Evolutionary conservation across 257 asterid species (phyloP), one percentile per base, ranked within the genome.

Genomic region (Leonotis leonurus): DNA sequence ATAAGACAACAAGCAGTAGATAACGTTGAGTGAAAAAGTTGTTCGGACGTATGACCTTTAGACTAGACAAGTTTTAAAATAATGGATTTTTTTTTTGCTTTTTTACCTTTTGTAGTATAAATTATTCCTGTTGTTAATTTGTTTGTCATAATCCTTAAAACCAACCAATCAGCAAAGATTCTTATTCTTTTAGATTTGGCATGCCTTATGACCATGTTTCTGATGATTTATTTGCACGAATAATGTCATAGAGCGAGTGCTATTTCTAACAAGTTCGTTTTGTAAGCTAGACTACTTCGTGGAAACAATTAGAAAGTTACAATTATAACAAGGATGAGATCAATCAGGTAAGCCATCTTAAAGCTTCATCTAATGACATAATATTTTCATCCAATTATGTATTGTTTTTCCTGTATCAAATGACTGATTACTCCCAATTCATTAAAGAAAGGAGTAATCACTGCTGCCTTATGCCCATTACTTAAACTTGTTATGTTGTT

Each of bases 301-400:
- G 85, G 83, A 79, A 85, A 77, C 80, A 83, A 57, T 48, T 87
- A 41, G 83, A 83, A 69, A 77, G 84, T 70, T 92, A 79, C 80
- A 78, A 61, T 56, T 85, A 81, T 65, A 89, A 86, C 85, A 86
- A 86, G 80, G 97, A 89, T 68, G 99, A 93, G 76, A 87, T 93
- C 70, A 89, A 93, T 67, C 97, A 87, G 99, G 96, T 93, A 67
- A 22, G 72, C 7, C 24, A 41, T 65, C 62, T 22, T 43, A 26
- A 36, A 60, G 36, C 32, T 53, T 37, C 53, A 56, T 67, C 50
- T 26, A 2, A 37, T 27, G 3, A 10, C 49, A 39, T 39, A 29
- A 30, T 40, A 36, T 62, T 35, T 8, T 64, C 32, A 12, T 62
- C 24, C 35, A 29, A 16, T 49, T 14, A 12, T 62, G 35, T 16